Evolutionary conservation across 768 basidiomycete species (phyloP), one percentile per base, ranked within the genome.

Genomic region (Suillus lakei): DNA sequence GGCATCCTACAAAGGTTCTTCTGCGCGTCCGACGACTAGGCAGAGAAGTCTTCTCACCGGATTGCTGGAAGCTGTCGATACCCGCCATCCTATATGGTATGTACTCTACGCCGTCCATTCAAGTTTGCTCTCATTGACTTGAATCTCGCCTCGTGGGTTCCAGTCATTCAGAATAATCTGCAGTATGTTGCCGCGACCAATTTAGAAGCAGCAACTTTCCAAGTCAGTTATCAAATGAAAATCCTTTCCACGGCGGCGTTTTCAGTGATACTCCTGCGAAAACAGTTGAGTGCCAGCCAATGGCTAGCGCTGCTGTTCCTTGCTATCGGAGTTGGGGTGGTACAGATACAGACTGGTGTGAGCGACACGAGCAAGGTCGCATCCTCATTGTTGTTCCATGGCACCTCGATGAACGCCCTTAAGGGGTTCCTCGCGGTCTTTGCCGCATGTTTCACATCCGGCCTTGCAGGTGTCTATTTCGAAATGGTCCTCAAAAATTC

Each of bases 11-110:
- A 65, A 69, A 74, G 50, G 69, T 83, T 64, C 61, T 79, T 7
- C 78, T 76, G 30, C 86, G 91, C 53, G 73, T 89, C 66, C 84
- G 84, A 46, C 84, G 83, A 65, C 76, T 95, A 23, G 82, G 79
- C 59, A 83, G 84, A 66, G 91, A 92, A 65, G 83, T 98, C 28
- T 92, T 96, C 78, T 92, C 94, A 67, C 80, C 85, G 15, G 97
- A 99, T 78, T 98, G 97, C 77, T 98, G 96, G 95, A 98, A 98
- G 77, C 80, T 99, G 36, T 95, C 96, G 53, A 95, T 99, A 73
- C 97, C 97, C 28, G 96, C 97, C 60, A 92, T 98, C 73, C 88
- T 98, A 73, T 99, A 98, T 75, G 88, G 88, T 88, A 68, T 67
- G 81, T 74, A 41, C 21, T 16, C 46, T 43, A 44, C 5, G 58